Base-by-base conservation (phyloP, 208 protist genomes). In the Acanthamoeba lenticulata region DNA sequence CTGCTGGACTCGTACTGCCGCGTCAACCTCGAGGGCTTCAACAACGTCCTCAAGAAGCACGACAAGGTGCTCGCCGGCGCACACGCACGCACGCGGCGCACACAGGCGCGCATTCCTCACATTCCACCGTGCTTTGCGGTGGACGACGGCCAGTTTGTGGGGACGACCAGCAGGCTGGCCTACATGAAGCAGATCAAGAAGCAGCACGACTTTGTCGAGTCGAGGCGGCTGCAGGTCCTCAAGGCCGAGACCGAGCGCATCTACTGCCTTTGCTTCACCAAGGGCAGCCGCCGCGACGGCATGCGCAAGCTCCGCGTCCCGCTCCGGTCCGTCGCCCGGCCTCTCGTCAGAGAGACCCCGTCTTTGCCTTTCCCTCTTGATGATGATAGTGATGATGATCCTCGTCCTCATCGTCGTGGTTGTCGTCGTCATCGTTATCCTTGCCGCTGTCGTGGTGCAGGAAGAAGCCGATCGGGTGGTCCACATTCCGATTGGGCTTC, bases 21-120 rank as follows among this genome's bases (percentile, higher is more conserved):
- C 36, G 36, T 79, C 36, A 79, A 79, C 69, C 36, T 44, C 36
- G 69, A 79, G 34, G 69, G 69, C 40, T 79, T 79, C 40, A 44
- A 79, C 69, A 79, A 79, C 32, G 69, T 44, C 69, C 69, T 79
- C 69, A 79, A 79, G 40, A 79, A 79, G 32, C 69, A 79, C 40
- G 69, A 79, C 69, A 79, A 79, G 29, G 69, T 44, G 24, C 9
- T 1, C 19, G n/a, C n/a, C n/a, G n/a, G n/a, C n/a, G n/a, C 55
- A 24, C 55, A 62, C 55, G 45, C 15, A 32, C 55, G 27, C 49
- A 62, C 55, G 24, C 1, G 17, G 29, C 11, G 21, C 55, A 60
- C 52, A 60, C 19, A n/a, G 1, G 52, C 52, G 21, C 5, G 45
- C 21, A 9, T 72, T 24, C 5, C 32, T 72, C 32, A 52, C 45